phyloP scores from a whole-genome alignment of 148 eudicot species.

The Pharnaceum exiguum region DNA sequence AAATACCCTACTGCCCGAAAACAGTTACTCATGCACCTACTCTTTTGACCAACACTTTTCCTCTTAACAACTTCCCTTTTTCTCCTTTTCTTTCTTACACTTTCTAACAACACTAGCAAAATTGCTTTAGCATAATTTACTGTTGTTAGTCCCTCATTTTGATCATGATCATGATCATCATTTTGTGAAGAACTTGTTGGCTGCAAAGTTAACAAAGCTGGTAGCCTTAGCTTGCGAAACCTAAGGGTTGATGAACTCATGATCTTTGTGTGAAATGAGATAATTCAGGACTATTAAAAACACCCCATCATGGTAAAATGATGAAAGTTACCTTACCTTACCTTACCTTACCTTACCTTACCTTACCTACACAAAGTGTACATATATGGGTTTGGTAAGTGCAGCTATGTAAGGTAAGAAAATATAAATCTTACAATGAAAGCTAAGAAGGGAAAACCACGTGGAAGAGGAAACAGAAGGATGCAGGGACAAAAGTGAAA shows the following conservation, averaged over 20 bases:
- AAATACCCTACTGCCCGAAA: conserved; percentile 45
- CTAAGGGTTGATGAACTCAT: conserved; percentile 45
- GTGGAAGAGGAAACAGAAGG: not conserved
- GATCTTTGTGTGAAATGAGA: conserved; percentile 1
- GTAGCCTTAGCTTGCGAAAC: too few species aligned
- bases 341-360: too few species aligned
- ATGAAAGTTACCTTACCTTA: too few species aligned
- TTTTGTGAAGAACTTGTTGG: too few species aligned
- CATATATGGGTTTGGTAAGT: not conserved
- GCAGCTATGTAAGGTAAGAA: not conserved
- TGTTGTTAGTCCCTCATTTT: conserved; percentile 9
- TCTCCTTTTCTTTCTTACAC: conserved; percentile 1
- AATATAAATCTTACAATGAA: too few species aligned
- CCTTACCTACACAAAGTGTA: too few species aligned
- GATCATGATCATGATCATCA: too few species aligned
- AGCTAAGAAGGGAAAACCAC: not conserved
- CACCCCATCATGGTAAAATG: not conserved
- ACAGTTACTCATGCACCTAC: conserved; percentile 43
- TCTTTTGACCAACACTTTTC: conserved; percentile 14
- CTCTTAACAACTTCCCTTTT: not conserved
- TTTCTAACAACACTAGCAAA: not conserved
- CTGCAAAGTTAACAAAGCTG: conserved; percentile 32
- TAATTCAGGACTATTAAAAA: not conserved
- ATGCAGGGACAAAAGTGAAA: not conserved
- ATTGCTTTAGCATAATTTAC: conserved; percentile 10